These are phyloP conservation scores for Alisma plantagoaquatica DNA, from an alignment of 106 monocot genomes.

Conservation along the genomic window DNA sequence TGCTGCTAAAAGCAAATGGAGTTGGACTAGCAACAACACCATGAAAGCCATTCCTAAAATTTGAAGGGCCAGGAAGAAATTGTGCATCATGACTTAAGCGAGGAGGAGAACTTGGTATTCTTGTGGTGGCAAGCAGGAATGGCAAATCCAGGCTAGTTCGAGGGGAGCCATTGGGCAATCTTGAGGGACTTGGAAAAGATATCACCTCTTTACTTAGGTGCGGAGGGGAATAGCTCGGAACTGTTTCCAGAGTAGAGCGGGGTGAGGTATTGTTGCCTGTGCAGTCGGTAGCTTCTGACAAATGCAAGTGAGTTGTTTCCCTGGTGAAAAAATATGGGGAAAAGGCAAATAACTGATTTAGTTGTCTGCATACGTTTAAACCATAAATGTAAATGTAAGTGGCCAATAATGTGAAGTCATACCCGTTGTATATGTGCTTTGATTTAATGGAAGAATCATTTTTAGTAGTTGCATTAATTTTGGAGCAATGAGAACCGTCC, in stretches of 20 bases:
- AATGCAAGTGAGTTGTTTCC: slow-evolving; percentile 14
- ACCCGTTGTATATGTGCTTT: slow-evolving; percentile 32
- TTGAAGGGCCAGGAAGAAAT: too few relatives aligned
- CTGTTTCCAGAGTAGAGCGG: slow-evolving; percentile 27
- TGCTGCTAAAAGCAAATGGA: too few relatives aligned
- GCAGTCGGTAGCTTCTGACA: slow-evolving; percentile 27
- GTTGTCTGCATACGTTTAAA: neutral
- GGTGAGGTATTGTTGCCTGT: slow-evolving; percentile 9
- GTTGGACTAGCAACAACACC: too few relatives aligned
- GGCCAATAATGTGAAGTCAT: slow-evolving; percentile 10
- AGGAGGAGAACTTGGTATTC: too few relatives aligned
- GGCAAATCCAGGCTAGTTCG: too few relatives aligned
- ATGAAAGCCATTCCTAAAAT: too few relatives aligned
- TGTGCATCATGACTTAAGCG: too few relatives aligned
- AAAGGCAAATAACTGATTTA: neutral
- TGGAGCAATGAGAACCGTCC: slow-evolving; percentile 32
- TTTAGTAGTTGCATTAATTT: slow-evolving; percentile 21
- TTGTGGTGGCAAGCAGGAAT: too few relatives aligned
- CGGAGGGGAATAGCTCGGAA: slow-evolving; percentile 18
- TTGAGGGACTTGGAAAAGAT: slow-evolving; percentile 8
- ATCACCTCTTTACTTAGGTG: slow-evolving; percentile 10
- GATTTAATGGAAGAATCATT: slow-evolving; percentile 26
- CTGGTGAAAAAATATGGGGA: slow-evolving; percentile 18
- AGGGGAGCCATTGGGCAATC: too few relatives aligned
- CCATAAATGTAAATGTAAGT: neutral